Base-by-base conservation (phyloP, 2,329 filamentous ascomycete species). In the Aureobasidium sp. region DNA sequence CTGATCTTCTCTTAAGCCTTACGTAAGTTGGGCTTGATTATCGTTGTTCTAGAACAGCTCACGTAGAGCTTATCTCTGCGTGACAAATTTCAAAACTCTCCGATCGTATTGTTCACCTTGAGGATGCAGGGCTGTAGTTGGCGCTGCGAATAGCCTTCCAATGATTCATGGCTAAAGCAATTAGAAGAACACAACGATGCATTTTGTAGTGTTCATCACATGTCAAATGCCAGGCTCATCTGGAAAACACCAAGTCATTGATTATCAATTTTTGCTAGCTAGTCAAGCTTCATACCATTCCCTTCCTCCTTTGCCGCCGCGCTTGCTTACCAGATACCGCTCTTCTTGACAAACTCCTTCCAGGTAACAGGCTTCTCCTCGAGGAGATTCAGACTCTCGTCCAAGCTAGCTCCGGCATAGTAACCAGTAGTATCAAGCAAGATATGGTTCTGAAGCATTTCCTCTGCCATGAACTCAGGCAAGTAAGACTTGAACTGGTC, bases 371-470 rank as follows among this genome's bases (percentile, higher is more conserved):
- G 32, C 32, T 49, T 49, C 9, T 21, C 21, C 25, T 59, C 44
- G 9, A 58, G 21, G 34, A 59, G 42, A 9, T 32, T 16, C 34
- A 59, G 27, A 50, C 57, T 59, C 3, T 48, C 32, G 3, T 49
- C 57, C 44, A 59, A 25, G 29, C 45, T 50, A 16, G 16, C 32
- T 27, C 57, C 57, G 34, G n/a, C 32, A 62, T 68, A 72, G 49
- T 70, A 71, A 8, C 59, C 67, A 27, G 64, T 65, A 6, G 67
- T 66, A 1, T 68, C 68, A 50, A 72, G 61, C 44, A 68, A 63
- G 42, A 66, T 36, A 65, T 71, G 66, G 49, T 64, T 73, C 61
- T 73, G 68, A 14, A 64, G 61, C 44, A 73, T 53, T 57, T 72
- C 70, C 3, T 67, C 58, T 9, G 62, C 61, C 42, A 71, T 64